Conservation (phyloP, 75 land plant species). For the Cupressus sempervirens region DNA sequence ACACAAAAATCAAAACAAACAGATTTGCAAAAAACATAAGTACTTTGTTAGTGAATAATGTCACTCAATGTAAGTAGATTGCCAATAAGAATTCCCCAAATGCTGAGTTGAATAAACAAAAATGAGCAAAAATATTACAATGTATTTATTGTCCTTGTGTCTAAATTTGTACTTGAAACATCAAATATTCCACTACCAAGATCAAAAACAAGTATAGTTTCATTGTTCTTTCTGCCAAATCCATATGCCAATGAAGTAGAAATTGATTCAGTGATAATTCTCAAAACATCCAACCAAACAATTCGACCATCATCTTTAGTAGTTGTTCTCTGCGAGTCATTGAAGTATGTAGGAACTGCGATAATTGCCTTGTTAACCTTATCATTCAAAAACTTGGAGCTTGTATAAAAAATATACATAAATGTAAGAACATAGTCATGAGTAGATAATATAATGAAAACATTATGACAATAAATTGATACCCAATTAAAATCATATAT, state of each 20-base stretch:
- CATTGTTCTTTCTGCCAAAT: slow-evolving; percentile 73
- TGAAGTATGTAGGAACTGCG: slow-evolving; percentile 76
- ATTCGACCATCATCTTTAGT: slow-evolving; percentile 88
- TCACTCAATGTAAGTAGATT: neutral
- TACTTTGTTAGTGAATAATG: neutral
- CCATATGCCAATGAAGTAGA: slow-evolving; percentile 87
- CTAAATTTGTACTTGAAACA: slow-evolving; percentile 52
- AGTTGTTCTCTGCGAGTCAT: slow-evolving; percentile 85
- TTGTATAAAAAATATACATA: too few species aligned
- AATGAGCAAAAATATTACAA: neutral
- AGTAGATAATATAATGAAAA: too few species aligned
- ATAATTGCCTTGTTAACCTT: slow-evolving; percentile 82
- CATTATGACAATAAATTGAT: too few species aligned
- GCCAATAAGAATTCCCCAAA: neutral
- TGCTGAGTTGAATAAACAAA: neutral
- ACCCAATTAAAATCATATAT: too few species aligned
- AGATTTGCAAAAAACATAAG: neutral
- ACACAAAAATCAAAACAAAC: neutral
- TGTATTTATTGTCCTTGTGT: neutral
- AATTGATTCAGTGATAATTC: slow-evolving; percentile 82
- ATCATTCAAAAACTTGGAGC: slow-evolving; percentile 71
- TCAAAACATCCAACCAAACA: slow-evolving; percentile 78
- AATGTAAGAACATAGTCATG: too few species aligned
- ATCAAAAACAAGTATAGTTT: slow-evolving; percentile 72
- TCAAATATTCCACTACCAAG: slow-evolving; percentile 86